phyloP scores from a whole-genome alignment of 306 rosid genomes.

The Sesbania bispinosa region DNA sequence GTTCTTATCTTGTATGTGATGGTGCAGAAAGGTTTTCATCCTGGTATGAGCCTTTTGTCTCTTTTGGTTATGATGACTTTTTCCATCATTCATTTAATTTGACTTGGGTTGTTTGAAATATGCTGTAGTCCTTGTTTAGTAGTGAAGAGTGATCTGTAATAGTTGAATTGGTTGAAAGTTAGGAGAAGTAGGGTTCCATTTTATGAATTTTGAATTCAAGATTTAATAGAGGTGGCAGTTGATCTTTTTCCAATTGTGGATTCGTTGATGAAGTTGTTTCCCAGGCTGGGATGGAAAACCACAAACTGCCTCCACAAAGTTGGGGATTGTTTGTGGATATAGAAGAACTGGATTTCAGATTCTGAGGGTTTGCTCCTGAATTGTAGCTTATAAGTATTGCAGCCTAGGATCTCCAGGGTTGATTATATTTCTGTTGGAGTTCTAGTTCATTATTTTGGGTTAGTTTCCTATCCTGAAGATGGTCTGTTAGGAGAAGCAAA shows the following conservation, averaged over 20 bases:
- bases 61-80: conserved; percentile 20
- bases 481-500: conserved; percentile 42
- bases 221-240: conserved; percentile 19
- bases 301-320: conserved; percentile 24
- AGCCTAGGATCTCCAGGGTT: conserved; percentile 16
- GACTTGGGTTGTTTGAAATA: conserved; percentile 23
- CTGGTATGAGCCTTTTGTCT: conserved; percentile 28
- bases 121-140: conserved; percentile 8
- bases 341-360: conserved; percentile 11
- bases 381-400: background rate
- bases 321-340: conserved; percentile 39
- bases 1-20: conserved; percentile 19
- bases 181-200: conserved; percentile 14
- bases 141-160: conserved; percentile 3
- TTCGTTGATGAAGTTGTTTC: conserved; percentile 17
- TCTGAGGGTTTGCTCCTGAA: background rate
- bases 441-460: conserved; percentile 33
- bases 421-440: conserved; percentile 2
- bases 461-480: conserved; percentile 25
- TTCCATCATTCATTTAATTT: conserved; percentile 14
- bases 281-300: conserved; percentile 21
- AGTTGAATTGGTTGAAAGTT: conserved; percentile 22
- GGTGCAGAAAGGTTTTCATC: conserved; percentile 20
- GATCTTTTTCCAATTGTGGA: background rate
- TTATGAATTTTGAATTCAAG: conserved; percentile 22